phyloP scores from a whole-genome alignment of 108 stramenopile species.

The Skeletonema potamos region DNA sequence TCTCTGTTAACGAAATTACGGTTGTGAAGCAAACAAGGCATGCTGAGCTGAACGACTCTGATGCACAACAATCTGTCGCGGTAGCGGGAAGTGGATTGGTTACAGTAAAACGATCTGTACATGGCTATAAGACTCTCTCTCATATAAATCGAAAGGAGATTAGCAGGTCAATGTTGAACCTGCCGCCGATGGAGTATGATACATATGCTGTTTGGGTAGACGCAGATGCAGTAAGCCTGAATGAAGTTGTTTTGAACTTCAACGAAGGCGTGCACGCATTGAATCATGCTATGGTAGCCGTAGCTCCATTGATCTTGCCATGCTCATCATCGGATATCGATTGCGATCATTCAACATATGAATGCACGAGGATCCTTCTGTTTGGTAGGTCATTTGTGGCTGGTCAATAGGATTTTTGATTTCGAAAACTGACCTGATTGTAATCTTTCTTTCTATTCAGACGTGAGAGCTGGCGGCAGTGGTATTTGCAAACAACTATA shows the following conservation, averaged over 20 bases:
- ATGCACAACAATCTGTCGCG: slow-evolving; percentile 17
- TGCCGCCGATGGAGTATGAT: slow-evolving; percentile 93
- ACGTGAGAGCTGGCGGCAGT: slow-evolving; percentile 76
- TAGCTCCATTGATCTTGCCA: slow-evolving; percentile 88
- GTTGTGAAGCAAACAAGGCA: slow-evolving; percentile 77
- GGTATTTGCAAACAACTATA: slow-evolving; percentile 68
- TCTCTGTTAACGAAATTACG: slow-evolving; percentile 70
- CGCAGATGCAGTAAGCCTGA: slow-evolving; percentile 59
- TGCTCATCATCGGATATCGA: slow-evolving; percentile 76
- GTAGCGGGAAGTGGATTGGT: slow-evolving; percentile 79
- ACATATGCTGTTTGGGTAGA: slow-evolving; percentile 94
- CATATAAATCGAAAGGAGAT: slow-evolving; percentile 71
- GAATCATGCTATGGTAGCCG: slow-evolving; percentile 89
- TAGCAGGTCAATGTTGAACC: slow-evolving; percentile 68
- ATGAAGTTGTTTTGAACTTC: slow-evolving; percentile 46
- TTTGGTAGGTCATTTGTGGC: slow-evolving; percentile 26
- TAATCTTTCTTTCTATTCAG: slow-evolving; percentile 13
- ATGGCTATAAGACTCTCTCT: slow-evolving; percentile 81
- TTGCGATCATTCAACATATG: slow-evolving; percentile 66
- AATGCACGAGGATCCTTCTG: slow-evolving; percentile 66
- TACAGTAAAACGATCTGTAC: slow-evolving; percentile 73
- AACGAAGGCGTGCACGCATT: slow-evolving; percentile 90
- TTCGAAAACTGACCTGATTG: too few relatives aligned
- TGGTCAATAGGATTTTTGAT: background rate
- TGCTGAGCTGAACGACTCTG: slow-evolving; percentile 38